These are phyloP conservation scores for Juncus inflexus DNA, from an alignment of 176 grass and related monocot species.

Conservation along the genomic window DNA sequence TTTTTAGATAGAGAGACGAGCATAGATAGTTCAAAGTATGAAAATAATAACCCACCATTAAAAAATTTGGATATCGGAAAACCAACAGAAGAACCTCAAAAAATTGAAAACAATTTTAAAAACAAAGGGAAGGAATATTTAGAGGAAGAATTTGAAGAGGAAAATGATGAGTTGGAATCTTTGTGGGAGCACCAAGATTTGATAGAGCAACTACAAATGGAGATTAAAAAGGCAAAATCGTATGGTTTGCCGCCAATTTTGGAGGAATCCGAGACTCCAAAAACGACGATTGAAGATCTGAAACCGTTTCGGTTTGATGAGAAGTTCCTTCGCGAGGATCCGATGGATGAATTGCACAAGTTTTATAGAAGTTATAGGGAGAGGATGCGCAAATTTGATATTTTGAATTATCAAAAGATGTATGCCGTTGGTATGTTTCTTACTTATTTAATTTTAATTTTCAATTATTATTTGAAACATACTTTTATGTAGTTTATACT, in stretches of 20 bases:
- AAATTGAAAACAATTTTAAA: constrained; percentile 23
- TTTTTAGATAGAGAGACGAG: constrained; percentile 12
- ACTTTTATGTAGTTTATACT: neutral
- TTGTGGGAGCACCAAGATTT: constrained; percentile 96
- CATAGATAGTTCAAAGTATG: neutral
- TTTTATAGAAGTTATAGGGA: constrained; percentile 93
- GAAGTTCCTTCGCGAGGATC: constrained; percentile 74
- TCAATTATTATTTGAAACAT: neutral
- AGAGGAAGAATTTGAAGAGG: constrained; percentile 65
- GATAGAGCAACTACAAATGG: constrained; percentile 87
- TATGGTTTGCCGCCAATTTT: constrained; percentile 68
- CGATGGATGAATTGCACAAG: constrained; percentile 88
- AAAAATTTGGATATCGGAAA: constrained; percentile 32
- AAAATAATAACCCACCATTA: constrained; percentile 24
- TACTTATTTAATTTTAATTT: neutral
- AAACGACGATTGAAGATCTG: constrained; percentile 61
- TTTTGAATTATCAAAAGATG: constrained; percentile 87
- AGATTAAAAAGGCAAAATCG: constrained; percentile 75
- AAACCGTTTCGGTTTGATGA: constrained; percentile 82
- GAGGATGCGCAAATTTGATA: constrained; percentile 97
- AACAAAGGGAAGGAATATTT: constrained; percentile 49
- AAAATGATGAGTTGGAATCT: constrained; percentile 77
- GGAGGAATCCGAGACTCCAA: constrained; percentile 78
- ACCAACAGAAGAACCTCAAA: constrained; percentile 26
- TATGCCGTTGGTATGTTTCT: constrained; percentile 75